Evolutionary conservation across 257 asterid genomes (phyloP), one percentile per base, ranked within the genome.

Genomic region (Rubia yunnanensis): DNA sequence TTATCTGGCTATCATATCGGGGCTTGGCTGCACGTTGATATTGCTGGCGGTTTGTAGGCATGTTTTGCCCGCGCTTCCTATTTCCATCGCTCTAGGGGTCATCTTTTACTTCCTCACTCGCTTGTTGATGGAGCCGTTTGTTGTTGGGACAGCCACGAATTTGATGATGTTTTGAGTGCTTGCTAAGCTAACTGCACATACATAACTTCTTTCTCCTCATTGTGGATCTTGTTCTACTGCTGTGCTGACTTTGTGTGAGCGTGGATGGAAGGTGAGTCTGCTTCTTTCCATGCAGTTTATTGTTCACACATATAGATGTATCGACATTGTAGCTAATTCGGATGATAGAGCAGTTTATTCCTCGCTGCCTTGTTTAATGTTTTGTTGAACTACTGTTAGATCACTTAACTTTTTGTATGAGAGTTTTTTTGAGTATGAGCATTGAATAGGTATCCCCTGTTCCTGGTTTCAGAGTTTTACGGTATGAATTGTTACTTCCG

Each of bases 11-110:
- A 87, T 92, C 65, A 87, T 92, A 72, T 89, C 94, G 0, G 99
- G 99, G 7, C 84, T 92, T 14, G 99, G 95, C 24, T 92, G 99
- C 65, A 92, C 99, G 7, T 80, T 92, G 63, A 86, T 92, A 71
- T 70, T 92, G 81, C 73, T 92, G 81, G 96, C 95, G 20, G 90
- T 92, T 48, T 86, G 78, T 70, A 89, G 90, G 11, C 96, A 74
- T 68, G 99, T 96, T 17, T 77, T 92, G 85, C 99, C 97, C 0
- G 97, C 99, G 0, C 97, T 92, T 59, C 99, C 97, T 1, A 92
- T 87, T 70, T 92, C 97, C 15, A 92, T 87, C 61, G 72, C 90
- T 46, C 70, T 92, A 64, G 99, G 99, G 41, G 81, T 89, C 69
- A 55, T 84, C 64, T 92, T 92, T 79, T 92, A 92, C 87, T 92